Percentiles rank a stretch among this genome's conserved stretches.
phyloP scores from a whole-genome alignment of 164 flowering plant species.

The Annona squamosa region DNA sequence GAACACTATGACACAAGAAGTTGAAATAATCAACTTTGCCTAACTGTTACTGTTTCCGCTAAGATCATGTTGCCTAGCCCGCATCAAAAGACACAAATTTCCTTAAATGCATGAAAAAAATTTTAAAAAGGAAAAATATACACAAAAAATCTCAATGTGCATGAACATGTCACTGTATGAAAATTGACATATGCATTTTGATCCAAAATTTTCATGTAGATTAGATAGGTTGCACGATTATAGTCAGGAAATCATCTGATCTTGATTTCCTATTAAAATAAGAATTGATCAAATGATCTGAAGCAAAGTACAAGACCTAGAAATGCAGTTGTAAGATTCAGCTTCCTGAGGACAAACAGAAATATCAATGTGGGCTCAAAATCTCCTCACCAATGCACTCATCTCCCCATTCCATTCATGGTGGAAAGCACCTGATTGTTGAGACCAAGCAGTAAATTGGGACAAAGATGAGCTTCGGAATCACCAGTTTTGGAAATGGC shows the following conservation, averaged over 20 bases:
- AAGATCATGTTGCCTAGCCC: conserved; percentile 11
- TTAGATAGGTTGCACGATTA: not conserved
- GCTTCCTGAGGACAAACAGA: conserved; percentile 1
- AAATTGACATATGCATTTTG: not conserved
- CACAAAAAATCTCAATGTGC: not conserved
- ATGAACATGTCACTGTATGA: not conserved
- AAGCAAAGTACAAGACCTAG: conserved; percentile 12
- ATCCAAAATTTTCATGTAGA: conserved; percentile 5
- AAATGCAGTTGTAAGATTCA: conserved; percentile 2
- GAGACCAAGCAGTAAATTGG: conserved; percentile 7
- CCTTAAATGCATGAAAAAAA: conserved; percentile 1
- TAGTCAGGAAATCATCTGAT: not conserved
- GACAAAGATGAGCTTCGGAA: conserved; percentile 12
- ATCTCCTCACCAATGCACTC: conserved; percentile 9
- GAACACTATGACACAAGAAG: conserved; percentile 1
- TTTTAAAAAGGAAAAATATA: not conserved
- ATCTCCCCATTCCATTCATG: conserved; percentile 5
- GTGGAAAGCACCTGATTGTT: conserved; percentile 3
- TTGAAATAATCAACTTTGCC: not conserved
- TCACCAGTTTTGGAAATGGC: conserved; percentile 14
- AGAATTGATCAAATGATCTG: conserved; percentile 4
- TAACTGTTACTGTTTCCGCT: conserved; percentile 2
- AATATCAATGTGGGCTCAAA: conserved; percentile 1
- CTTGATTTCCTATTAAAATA: conserved; percentile 6
- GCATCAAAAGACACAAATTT: conserved; percentile 12